Evolutionary conservation across 345 rosid genomes (phyloP).

Genomic region (Salix koriyanagi): DNA sequence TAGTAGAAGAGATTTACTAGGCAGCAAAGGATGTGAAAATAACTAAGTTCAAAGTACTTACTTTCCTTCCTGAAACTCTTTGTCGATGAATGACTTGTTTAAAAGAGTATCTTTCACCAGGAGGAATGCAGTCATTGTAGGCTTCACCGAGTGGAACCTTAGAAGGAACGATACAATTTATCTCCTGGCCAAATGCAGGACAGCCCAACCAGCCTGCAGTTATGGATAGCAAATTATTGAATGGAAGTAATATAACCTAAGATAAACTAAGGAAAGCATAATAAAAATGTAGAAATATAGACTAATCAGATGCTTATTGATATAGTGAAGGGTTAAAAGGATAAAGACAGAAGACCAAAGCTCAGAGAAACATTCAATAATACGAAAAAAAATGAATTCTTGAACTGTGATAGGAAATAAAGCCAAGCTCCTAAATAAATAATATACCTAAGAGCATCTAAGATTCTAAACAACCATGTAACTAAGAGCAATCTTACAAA

Average conservation of each 20-base stretch:
- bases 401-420: background rate
- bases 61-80: slow-evolving; percentile 75
- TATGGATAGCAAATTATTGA: background rate
- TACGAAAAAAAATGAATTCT: background rate
- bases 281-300: background rate
- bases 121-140: slow-evolving; percentile 68
- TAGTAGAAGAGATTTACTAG: background rate
- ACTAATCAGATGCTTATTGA: background rate
- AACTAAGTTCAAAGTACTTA: slow-evolving; percentile 24
- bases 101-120: slow-evolving; percentile 95
- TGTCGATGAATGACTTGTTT: slow-evolving; percentile 80
- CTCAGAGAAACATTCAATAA: background rate
- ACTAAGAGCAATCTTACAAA: background rate
- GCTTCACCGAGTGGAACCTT: slow-evolving; percentile 91
- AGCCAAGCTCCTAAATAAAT: background rate
- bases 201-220: slow-evolving; percentile 90
- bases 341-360: background rate
- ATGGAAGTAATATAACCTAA: slow-evolving; percentile 4
- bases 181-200: slow-evolving; percentile 74
- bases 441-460: background rate
- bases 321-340: background rate
- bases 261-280: background rate
- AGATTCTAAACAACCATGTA: background rate
- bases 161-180: slow-evolving; percentile 71
- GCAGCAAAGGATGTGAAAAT: background rate